phyloP scores from a whole-genome alignment of 192 early-diverging fungal species.

The Gryganskiella cystojenkinii region DNA sequence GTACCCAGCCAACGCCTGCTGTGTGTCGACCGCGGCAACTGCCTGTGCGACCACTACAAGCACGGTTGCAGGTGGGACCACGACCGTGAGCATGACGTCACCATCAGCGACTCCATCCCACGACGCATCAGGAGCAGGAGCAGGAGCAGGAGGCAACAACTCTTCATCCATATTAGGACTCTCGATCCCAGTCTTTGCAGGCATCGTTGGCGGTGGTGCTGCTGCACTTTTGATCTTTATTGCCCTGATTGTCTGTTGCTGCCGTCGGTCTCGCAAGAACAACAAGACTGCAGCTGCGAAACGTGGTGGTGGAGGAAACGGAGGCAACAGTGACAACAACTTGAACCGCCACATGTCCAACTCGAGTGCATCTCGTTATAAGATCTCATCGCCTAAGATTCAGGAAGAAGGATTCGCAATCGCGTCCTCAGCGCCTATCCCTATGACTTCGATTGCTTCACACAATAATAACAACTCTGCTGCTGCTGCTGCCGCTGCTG shows the following conservation, averaged over 20 bases:
- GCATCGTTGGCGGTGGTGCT: constrained; percentile 35
- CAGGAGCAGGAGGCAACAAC: not conserved
- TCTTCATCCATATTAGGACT: constrained; percentile 10
- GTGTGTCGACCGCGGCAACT: not conserved
- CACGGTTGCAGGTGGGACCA: not conserved
- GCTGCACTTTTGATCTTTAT: constrained; percentile 15
- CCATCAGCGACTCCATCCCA: not conserved
- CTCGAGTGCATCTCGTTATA: constrained; percentile 35
- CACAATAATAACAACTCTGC: not conserved
- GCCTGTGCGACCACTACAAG: constrained; percentile 1
- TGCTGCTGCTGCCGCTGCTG: constrained; percentile 4
- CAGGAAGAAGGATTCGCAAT: constrained; percentile 43
- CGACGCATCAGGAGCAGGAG: not conserved
- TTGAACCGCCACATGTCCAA: constrained; percentile 31
- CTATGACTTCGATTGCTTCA: constrained; percentile 38
- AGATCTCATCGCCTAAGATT: constrained; percentile 47
- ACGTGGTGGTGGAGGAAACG: not conserved
- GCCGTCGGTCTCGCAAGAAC: constrained; percentile 18
- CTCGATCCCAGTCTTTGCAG: constrained; percentile 21
- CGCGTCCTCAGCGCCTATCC: constrained; percentile 25
- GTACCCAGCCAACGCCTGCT: constrained; percentile 18
- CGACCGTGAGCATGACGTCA: not conserved
- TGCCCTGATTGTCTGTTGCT: constrained; percentile 28
- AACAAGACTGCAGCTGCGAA: not conserved
- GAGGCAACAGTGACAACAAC: constrained; percentile 6